phyloP scores from a whole-genome alignment of 2,329 filamentous ascomycete species.

The Neophaeococcomyces aloes region DNA sequence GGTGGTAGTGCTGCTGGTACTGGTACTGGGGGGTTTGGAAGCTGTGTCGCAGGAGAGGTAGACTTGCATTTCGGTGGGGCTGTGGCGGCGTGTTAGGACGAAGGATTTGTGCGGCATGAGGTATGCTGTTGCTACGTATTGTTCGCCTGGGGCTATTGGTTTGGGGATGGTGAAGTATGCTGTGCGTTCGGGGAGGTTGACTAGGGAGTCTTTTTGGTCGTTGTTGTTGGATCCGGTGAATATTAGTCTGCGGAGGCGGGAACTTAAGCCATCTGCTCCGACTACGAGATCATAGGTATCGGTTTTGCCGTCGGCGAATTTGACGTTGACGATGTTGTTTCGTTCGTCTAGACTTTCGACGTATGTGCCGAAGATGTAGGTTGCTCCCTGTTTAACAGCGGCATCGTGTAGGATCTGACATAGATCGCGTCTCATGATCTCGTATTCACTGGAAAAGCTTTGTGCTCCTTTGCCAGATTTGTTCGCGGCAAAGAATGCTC shows the following conservation, averaged over 20 bases:
- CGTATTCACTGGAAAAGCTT: constrained; percentile 37
- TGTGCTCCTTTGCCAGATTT: constrained; percentile 27
- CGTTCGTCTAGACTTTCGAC: constrained; percentile 22
- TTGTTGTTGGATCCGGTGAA: constrained; percentile 11
- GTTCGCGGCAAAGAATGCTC: constrained; percentile 36
- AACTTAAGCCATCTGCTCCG: constrained; percentile 25
- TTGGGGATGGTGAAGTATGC: constrained; percentile 31
- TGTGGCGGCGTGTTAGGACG: constrained; percentile 35
- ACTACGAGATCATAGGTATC: constrained; percentile 24
- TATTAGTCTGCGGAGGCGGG: constrained; percentile 19
- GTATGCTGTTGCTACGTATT: constrained; percentile 30
- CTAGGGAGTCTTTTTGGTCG: constrained; percentile 21
- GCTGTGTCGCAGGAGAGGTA: constrained; percentile 28
- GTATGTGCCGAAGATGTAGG: constrained; percentile 28
- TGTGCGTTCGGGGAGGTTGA: constrained; percentile 20
- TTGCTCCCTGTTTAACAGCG: constrained; percentile 17
- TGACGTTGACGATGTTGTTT: constrained; percentile 14
- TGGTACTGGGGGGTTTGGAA: constrained; percentile 18
- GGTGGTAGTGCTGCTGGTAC: no score
- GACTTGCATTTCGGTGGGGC: constrained; percentile 29
- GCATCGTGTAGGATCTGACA: constrained; percentile 34
- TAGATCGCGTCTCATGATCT: constrained; percentile 47
- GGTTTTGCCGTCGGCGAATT: constrained; percentile 21
- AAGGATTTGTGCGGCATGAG: constrained; percentile 27
- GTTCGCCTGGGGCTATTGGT: constrained; percentile 25